Evolutionary conservation across 1,284 basidiomycete species (phyloP), one percentile per base, ranked within the genome.

Genomic region (Austroboletus novae-zelandiae): DNA sequence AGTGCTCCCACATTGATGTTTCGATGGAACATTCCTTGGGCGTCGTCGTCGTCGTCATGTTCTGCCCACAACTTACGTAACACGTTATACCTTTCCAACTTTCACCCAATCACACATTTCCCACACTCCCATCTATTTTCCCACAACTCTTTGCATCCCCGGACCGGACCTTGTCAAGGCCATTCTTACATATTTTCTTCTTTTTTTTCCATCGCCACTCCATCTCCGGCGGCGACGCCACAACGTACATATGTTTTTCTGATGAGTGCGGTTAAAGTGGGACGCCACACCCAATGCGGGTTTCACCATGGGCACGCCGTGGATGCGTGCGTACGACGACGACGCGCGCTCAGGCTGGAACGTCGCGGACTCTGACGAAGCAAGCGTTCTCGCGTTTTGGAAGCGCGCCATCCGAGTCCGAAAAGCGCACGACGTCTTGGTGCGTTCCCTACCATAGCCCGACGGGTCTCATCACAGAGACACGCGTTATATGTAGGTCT

Each of bases 271-370:
- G 5, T 23, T 3, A 5, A 3, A 88, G 81, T 91, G 89, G 88
- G 74, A 82, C 51, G 58, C 69, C 5, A 70, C 70, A 1, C 40
- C 68, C 6, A 72, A 89, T 51, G 84, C 74, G 0, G 88, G 89
- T 1, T 91, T 90, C 66, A 81, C 80, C 4, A 74, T 75, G 0
- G 79, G 77, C 4, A 74, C 68, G 13, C 84, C 88, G 0, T 91
- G 87, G 89, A 91, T 91, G 86, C 73, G 83, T 13, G 79, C 86
- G 9, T 84, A 88, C 58, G 84, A 87, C 39, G 84, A 89, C 59
- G 86, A 83, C 60, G 54, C 57, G 0, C 55, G 52, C 15, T 59
- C 67, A 3, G 60, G 55, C 1, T 87, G 84, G 78, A 91, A 91
- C 61, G 84, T 76, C 9, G 73, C 66, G 2, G 67, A 57, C 42